Evolutionary conservation across 2,329 filamentous ascomycete genomes (phyloP).

Genomic region (Clonostachys rhizophaga): DNA sequence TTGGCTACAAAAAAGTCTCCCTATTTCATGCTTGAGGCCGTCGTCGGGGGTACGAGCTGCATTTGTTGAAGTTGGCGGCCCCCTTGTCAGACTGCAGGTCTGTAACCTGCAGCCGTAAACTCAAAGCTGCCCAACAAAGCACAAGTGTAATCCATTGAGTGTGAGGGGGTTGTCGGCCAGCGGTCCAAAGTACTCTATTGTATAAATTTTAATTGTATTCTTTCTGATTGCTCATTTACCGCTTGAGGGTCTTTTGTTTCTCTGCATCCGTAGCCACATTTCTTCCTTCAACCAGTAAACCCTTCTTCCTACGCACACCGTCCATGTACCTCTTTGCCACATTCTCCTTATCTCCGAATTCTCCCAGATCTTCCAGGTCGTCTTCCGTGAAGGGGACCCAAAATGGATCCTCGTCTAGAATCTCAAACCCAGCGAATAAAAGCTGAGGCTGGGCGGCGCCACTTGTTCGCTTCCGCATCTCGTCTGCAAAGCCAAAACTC

Average conservation of each 20-base stretch:
- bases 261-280: constrained; percentile 80
- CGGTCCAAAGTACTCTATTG: too few species aligned
- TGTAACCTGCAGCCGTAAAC: too few species aligned
- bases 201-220: too few species aligned
- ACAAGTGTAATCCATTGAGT: too few species aligned
- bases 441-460: constrained; percentile 90
- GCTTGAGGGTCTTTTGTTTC: constrained; percentile 75
- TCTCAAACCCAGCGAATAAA: constrained; percentile 87
- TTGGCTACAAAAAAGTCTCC: too few species aligned
- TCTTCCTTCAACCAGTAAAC: constrained; percentile 75
- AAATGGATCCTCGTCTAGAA: constrained; percentile 92
- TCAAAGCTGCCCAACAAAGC: too few species aligned
- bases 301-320: constrained; percentile 79
- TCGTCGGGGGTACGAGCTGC: too few species aligned
- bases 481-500: constrained; percentile 92
- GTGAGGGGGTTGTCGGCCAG: too few species aligned
- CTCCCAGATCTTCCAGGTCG: constrained; percentile 91
- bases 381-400: constrained; percentile 98
- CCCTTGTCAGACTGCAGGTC: too few species aligned
- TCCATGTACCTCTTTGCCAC: constrained; percentile 97
- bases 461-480: constrained; percentile 91
- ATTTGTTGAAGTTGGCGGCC: too few species aligned
- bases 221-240: constrained; percentile 25
- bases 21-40: too few species aligned
- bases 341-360: constrained; percentile 90